These are phyloP conservation scores for Parmelia sp. DNA, from an alignment of 495 filamentous ascomycete genomes.

Conservation along the genomic window DNA sequence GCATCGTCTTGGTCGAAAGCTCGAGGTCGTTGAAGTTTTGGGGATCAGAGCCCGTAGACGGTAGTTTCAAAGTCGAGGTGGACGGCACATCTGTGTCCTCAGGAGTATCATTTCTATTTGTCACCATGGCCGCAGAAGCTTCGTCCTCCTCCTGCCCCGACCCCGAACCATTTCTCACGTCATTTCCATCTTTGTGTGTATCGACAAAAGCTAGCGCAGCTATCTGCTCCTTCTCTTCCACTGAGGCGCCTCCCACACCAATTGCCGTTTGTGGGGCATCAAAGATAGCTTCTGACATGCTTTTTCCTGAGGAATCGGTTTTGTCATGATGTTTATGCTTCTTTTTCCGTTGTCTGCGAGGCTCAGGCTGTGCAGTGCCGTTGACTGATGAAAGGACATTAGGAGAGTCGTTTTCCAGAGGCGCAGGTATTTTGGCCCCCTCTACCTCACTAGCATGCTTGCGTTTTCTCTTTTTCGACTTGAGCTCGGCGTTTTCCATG, in stretches of 20 bases:
- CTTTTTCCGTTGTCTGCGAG: constrained; percentile 11
- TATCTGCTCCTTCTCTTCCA: neutral
- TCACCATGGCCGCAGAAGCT: neutral
- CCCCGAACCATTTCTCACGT: neutral
- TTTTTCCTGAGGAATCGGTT: neutral
- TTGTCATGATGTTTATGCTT: constrained; percentile 1
- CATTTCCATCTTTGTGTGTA: neutral
- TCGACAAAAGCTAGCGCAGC: constrained; percentile 18
- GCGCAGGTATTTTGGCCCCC: neutral
- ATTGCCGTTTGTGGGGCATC: neutral
- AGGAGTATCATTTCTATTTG: neutral
- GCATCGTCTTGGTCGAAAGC: constrained; percentile 77
- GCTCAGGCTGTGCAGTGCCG: constrained; percentile 2
- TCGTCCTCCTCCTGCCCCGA: neutral
- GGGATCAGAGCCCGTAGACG: constrained; percentile 47
- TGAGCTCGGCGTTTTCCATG: constrained; percentile 50
- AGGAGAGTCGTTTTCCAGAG: constrained; percentile 1
- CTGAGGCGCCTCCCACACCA: neutral
- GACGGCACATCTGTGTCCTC: constrained; percentile 42
- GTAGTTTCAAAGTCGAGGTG: constrained; percentile 48
- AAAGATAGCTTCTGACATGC: neutral
- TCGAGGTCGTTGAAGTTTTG: constrained; percentile 73
- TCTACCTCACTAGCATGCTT: constrained; percentile 34
- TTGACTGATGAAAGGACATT: constrained; percentile 9
- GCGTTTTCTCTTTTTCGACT: constrained; percentile 64